Conservation (phyloP, 306 rosid species). For the Chamaecrista fasciculata region DNA sequence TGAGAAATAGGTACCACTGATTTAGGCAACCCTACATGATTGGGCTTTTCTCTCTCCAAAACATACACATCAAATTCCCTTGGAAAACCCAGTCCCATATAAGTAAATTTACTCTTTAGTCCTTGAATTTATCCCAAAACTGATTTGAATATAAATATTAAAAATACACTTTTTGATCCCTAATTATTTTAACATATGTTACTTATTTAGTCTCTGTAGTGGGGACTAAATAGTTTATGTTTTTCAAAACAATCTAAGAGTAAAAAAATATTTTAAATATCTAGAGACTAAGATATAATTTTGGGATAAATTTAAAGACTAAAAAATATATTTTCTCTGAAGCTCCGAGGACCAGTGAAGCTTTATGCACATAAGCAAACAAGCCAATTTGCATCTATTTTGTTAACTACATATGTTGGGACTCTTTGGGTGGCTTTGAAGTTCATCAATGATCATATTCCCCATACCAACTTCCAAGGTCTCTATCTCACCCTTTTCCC, state of each 20-base stretch:
- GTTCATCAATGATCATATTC: slow-evolving; percentile 48
- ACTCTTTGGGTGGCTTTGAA: slow-evolving; percentile 39
- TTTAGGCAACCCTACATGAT: background rate
- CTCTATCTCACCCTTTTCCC: slow-evolving; percentile 56
- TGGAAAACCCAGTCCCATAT: background rate
- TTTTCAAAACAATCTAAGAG: too few species aligned
- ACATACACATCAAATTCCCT: background rate
- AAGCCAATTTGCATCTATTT: slow-evolving; percentile 15
- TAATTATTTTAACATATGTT: too few species aligned
- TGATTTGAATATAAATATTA: too few species aligned
- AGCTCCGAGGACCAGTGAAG: slow-evolving; percentile 3
- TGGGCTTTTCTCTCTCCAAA: background rate
- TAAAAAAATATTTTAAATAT: too few species aligned
- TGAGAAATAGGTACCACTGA: background rate
- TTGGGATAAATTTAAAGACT: too few species aligned
- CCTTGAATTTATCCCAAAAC: too few species aligned
- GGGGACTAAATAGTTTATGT: too few species aligned
- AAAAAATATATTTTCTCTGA: too few species aligned
- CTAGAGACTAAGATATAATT: too few species aligned
- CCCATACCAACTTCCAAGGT: slow-evolving; percentile 46
- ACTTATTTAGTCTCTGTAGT: too few species aligned
- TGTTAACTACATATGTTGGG: slow-evolving; percentile 25
- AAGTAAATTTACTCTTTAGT: too few species aligned
- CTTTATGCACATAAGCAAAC: background rate
- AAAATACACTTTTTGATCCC: too few species aligned